Evolutionary conservation across 2,329 filamentous ascomycete genomes (phyloP), one percentile per base, ranked within the genome.

Genomic region (Penicillium sp.): DNA sequence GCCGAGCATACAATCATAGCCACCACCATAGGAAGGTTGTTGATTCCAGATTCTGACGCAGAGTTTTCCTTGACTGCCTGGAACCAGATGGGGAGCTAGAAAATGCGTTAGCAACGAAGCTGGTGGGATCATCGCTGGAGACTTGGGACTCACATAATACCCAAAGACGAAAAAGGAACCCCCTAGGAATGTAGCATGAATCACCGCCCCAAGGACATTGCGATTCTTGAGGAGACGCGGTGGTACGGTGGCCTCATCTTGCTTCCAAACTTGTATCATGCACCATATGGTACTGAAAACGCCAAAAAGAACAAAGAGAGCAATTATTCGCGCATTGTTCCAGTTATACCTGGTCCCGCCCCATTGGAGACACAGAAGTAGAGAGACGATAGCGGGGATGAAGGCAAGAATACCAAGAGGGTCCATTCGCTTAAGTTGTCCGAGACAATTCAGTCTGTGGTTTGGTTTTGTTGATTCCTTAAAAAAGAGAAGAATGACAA

Each of bases 291-390:
- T 70, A 0, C 75, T 72, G n/a, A 81, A 70, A 4, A 82, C 71
- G 7, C 74, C 75, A 51, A 80, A 80, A 0, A 83, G 66, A 6
- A 79, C 70, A 29, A 83, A 76, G 4, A 82, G 69, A 0, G 73
- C 72, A 46, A 81, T 76, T 36, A 81, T 74, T 8, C 71, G 73
- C 34, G 68, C 66, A 58, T 72, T 74, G 18, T 58, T 65, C 79
- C 79, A 82, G 0, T 72, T 38, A 39, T 78, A 75, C 30, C 68
- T 75, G 5, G 73, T 74, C 1, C 77, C 74, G 10, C 77, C 77
- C 70, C 72, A 77, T 50, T 81, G 74, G 8, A 82, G 66, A 0
- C 77, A 76, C 5, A 82, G 65, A 47, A 82, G 70, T 4, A 80
- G 64, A 61, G 78, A 78, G 30, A 80, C 65, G 11, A 78, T 67